These are phyloP conservation scores for Coffea canephora DNA, from an alignment of 257 asterid genomes.

Conservation along the genomic window DNA sequence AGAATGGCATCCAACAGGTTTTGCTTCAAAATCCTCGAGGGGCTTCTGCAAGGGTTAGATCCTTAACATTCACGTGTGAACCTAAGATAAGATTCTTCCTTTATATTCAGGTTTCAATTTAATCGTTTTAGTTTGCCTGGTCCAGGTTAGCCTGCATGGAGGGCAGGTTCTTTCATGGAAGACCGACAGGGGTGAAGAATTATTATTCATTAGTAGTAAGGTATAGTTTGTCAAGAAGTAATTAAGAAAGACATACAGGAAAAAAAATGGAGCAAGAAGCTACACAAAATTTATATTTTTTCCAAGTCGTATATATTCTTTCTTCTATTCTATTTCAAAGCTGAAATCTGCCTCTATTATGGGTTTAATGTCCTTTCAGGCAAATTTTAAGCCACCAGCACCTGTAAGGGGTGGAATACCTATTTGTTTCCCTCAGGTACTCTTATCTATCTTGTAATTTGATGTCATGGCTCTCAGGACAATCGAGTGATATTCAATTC, in stretches of 20 bases:
- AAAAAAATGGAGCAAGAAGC: background rate
- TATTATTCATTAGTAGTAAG: constrained; percentile 73
- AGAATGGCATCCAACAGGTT: constrained; percentile 54
- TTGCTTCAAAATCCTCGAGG: constrained; percentile 68
- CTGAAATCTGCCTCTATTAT: background rate
- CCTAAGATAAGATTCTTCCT: background rate
- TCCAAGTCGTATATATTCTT: background rate
- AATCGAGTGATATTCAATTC: background rate
- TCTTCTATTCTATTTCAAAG: background rate
- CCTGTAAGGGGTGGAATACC: constrained; percentile 93
- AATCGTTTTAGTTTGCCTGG: background rate
- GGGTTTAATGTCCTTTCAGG: constrained; percentile 38
- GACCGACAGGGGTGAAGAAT: constrained; percentile 62
- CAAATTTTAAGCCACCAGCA: constrained; percentile 71
- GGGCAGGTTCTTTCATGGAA: constrained; percentile 97
- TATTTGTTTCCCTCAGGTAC: constrained; percentile 88
- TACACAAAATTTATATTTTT: background rate
- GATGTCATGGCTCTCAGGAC: background rate
- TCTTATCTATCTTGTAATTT: background rate
- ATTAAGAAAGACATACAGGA: background rate
- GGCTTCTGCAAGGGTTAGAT: constrained; percentile 66
- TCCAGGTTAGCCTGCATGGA: constrained; percentile 86
- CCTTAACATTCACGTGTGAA: background rate
- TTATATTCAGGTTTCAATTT: background rate
- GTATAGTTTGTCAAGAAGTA: constrained; percentile 26